These are phyloP conservation scores for Apiospora malaysiana DNA, from an alignment of 2,329 filamentous ascomycete species.

Conservation along the genomic window DNA sequence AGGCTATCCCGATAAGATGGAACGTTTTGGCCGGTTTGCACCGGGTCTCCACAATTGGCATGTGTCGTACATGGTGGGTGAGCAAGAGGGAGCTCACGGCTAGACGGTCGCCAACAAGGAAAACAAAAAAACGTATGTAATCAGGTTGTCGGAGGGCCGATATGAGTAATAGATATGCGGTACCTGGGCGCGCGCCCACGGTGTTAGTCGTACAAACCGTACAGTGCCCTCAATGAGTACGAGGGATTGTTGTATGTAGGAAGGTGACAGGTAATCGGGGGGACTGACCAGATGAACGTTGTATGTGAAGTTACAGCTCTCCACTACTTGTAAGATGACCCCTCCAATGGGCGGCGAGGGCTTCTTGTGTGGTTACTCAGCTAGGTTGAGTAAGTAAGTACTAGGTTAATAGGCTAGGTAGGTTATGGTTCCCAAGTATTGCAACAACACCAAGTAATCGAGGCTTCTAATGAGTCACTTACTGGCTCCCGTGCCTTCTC, in stretches of 20 bases:
- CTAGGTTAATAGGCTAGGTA: no score
- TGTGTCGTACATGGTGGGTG: conserved; percentile 22
- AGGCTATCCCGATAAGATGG: conserved; percentile 33
- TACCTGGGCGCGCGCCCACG: background rate
- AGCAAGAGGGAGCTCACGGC: background rate
- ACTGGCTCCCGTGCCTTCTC: no score
- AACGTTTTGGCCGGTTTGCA: conserved; percentile 40
- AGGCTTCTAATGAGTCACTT: background rate
- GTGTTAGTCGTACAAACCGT: conserved; percentile 1
- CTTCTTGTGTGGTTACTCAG: background rate
- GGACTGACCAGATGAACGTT: conserved; percentile 17
- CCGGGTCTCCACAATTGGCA: conserved; percentile 29
- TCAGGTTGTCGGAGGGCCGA: background rate
- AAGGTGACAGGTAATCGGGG: conserved; percentile 5
- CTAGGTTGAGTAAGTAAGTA: no score
- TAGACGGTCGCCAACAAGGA: background rate
- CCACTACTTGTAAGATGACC: conserved; percentile 4
- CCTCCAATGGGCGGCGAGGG: background rate
- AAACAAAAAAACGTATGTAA: background rate
- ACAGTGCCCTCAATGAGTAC: background rate
- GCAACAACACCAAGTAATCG: no score
- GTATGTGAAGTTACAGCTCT: conserved; percentile 13
- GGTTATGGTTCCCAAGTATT: no score
- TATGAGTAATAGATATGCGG: conserved; percentile 1
- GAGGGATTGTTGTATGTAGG: conserved; percentile 10